A percentile compares a stretch with the other conserved stretches of the same genome.
These are phyloP conservation scores for Hygrocybe coccinea DNA, from an alignment of 768 basidiomycete species.

Conservation along the genomic window DNA sequence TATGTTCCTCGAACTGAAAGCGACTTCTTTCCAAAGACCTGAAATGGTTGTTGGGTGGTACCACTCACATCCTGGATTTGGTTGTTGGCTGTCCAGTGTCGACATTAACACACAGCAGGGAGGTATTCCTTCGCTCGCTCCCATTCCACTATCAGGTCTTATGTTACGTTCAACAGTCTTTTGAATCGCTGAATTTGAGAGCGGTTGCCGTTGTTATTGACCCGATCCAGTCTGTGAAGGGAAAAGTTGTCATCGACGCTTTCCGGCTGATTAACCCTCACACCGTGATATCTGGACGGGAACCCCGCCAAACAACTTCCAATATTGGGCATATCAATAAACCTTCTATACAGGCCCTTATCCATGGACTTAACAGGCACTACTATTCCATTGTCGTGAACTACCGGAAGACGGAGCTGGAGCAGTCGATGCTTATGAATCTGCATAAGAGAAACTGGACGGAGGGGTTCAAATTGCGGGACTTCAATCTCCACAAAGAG, in stretches of 20 bases:
- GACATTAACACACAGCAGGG: constrained; percentile 99
- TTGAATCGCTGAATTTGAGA: constrained; percentile 88
- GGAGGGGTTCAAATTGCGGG: constrained; percentile 86
- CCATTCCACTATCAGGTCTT: constrained; percentile 9
- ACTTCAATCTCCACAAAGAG: constrained; percentile 86
- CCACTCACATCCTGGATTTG: constrained; percentile 99
- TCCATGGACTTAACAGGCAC: constrained; percentile 95
- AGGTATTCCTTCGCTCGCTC: constrained; percentile 14
- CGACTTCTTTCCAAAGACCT: constrained; percentile 46
- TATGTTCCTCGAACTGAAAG: constrained; percentile 8
- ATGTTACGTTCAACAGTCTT: constrained; percentile 56
- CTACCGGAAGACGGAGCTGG: constrained; percentile 96
- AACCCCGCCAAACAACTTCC: constrained; percentile 94
- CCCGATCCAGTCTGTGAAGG: constrained; percentile 98
- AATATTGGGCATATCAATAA: constrained; percentile 99
- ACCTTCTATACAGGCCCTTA: constrained; percentile 97
- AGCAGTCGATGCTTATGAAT: constrained; percentile 99
- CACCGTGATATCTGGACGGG: constrained; percentile 83
- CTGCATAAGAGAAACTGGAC: constrained; percentile 99
- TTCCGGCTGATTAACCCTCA: constrained; percentile 96
- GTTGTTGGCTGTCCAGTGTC: constrained; percentile 97
- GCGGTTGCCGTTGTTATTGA: constrained; percentile 97
- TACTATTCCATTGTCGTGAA: constrained; percentile 98
- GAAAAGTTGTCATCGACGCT: constrained; percentile 98
- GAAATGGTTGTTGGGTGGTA: constrained; percentile 99